Conservation (phyloP, 768 basidiomycete genomes). For the Tylopilus plumbeoviolaceoides region DNA sequence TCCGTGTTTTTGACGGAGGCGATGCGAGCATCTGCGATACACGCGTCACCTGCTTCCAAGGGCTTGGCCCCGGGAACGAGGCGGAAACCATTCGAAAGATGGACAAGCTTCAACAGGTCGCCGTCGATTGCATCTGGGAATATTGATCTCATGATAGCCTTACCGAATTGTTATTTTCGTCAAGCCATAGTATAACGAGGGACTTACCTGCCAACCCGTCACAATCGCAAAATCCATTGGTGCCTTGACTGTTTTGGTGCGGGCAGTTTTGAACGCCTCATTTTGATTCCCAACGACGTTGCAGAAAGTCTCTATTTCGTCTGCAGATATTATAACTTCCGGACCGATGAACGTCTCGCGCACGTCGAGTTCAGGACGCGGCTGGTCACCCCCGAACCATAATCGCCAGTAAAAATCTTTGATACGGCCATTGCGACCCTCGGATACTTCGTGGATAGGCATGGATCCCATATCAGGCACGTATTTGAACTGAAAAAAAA, state of each 20-base stretch:
- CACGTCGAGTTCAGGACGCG: conserved; percentile 73
- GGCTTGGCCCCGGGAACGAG: conserved; percentile 74
- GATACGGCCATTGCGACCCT: conserved; percentile 82
- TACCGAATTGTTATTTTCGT: conserved; percentile 10
- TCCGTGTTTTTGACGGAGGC: conserved; percentile 86
- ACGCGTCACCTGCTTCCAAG: conserved; percentile 82
- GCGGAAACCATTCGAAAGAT: conserved; percentile 95
- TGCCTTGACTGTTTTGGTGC: conserved; percentile 67
- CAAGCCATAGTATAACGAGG: background rate
- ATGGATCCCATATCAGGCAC: conserved; percentile 84
- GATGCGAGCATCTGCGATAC: conserved; percentile 85
- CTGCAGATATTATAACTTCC: conserved; percentile 74
- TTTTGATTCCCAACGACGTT: conserved; percentile 90
- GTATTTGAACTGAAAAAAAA: conserved; percentile 80
- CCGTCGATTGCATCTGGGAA: conserved; percentile 92
- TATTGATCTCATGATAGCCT: conserved; percentile 99
- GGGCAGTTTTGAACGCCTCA: conserved; percentile 80
- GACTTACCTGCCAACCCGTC: conserved; percentile 91
- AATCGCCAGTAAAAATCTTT: conserved; percentile 98
- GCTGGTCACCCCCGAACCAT: conserved; percentile 89
- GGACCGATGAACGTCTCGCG: conserved; percentile 83
- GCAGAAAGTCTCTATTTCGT: conserved; percentile 84
- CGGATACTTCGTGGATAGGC: conserved; percentile 87
- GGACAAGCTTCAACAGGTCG: conserved; percentile 92
- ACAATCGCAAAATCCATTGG: conserved; percentile 99